A percentile compares a stretch with the other conserved stretches of the same genome.
These are phyloP conservation scores for Scheffersomyces parashehatae DNA, from an alignment of 1,139 yeast species.

Conservation along the genomic window DNA sequence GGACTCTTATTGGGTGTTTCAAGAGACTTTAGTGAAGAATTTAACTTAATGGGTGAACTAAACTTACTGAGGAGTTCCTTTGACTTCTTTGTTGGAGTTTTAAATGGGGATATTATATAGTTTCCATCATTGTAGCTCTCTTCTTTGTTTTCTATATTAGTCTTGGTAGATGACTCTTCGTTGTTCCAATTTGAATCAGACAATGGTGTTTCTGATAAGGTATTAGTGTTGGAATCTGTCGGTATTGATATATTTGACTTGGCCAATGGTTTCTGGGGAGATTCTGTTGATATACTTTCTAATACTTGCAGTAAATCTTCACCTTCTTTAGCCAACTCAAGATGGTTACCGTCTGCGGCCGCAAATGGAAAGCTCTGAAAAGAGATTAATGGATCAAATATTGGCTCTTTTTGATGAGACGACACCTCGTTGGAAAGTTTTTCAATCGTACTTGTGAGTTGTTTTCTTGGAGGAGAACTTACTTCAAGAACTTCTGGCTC, in stretches of 20 bases:
- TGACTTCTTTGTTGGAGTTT: slow-evolving; percentile 16
- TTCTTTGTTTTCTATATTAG: no score
- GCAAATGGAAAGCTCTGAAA: slow-evolving; percentile 21
- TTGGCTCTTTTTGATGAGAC: slow-evolving; percentile 5
- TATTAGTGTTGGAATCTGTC: no score
- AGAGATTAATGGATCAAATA: slow-evolving; percentile 8
- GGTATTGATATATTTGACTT: no score
- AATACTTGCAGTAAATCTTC: no score
- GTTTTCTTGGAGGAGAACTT: not conserved
- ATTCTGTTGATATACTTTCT: no score
- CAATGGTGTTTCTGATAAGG: no score
- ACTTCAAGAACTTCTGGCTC: slow-evolving; percentile 12
- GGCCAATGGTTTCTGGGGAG: no score
- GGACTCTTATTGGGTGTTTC: not conserved
- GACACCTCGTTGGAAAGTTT: not conserved
- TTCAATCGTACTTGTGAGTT: not conserved
- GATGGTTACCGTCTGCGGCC: not conserved
- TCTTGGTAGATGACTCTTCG: no score
- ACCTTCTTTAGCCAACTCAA: no score
- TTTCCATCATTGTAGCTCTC: no score
- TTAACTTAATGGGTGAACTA: slow-evolving; percentile 1
- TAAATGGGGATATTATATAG: slow-evolving; percentile 8
- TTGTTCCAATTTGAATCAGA: no score
- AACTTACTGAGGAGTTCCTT: slow-evolving; percentile 2
- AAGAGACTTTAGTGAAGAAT: not conserved